Percentiles rank a stretch among this genome's conserved stretches.
phyloP scores from a whole-genome alignment of 371 early-diverging fungal species.

The Mucor indicus region DNA sequence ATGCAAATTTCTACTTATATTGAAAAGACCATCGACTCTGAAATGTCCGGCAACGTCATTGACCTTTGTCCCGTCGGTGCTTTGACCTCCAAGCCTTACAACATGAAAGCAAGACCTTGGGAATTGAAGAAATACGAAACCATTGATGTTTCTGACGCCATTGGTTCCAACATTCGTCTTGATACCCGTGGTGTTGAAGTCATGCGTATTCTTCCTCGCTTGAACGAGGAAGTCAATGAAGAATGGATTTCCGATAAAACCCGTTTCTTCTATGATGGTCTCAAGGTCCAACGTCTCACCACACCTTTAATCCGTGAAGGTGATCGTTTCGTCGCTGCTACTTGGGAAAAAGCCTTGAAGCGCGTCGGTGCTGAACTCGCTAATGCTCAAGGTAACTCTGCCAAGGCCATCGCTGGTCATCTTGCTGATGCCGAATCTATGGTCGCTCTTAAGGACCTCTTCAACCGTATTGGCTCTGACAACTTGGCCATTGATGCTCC shows the following conservation, averaged over 20 bases:
- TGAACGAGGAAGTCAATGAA: conserved; percentile 96
- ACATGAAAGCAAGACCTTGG: conserved; percentile 94
- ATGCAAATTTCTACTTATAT: conserved; percentile 98
- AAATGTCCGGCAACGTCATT: conserved; percentile 96
- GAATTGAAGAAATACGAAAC: conserved; percentile 95
- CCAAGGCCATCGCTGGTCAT: conserved; percentile 92
- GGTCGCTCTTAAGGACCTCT: conserved; percentile 88
- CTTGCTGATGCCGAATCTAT: conserved; percentile 86
- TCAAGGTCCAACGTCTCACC: conserved; percentile 93
- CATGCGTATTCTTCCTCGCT: conserved; percentile 91
- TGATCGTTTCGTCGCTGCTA: conserved; percentile 77
- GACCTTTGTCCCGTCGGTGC: conserved; percentile 99
- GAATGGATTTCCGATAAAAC: conserved; percentile 99
- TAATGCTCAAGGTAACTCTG: conserved; percentile 54
- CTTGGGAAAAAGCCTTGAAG: conserved; percentile 88
- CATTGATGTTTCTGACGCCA: conserved; percentile 93
- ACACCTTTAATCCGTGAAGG: conserved; percentile 86
- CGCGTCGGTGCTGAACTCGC: conserved; percentile 67
- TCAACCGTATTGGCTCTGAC: conserved; percentile 87
- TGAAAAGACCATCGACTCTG: conserved; percentile 83
- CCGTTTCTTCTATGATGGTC: conserved; percentile 92
- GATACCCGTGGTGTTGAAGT: conserved; percentile 97
- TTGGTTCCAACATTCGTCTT: conserved; percentile 88
- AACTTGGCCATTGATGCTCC: conserved; percentile 78
- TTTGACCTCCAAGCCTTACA: conserved; percentile 94